phyloP scores from a whole-genome alignment of 495 filamentous ascomycete species.

The Xylaria acuta region DNA sequence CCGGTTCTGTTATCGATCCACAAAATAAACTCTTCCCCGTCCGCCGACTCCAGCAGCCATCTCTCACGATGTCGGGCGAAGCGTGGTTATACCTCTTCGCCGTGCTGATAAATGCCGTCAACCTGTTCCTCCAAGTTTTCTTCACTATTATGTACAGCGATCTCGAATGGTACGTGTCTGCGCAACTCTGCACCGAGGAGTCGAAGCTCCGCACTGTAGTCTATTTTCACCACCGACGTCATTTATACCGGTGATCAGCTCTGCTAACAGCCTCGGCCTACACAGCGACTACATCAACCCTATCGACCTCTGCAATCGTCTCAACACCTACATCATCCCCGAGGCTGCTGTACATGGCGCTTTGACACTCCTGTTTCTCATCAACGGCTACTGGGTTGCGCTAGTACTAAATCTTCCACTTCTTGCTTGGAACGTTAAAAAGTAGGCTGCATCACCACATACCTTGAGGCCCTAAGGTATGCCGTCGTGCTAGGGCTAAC shows the following conservation, averaged over 20 bases:
- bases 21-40: conserved; percentile 13
- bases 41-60: conserved; percentile 12
- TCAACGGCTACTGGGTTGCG: conserved; percentile 99
- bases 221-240: conserved; percentile 31
- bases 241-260: conserved; percentile 26
- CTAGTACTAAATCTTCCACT: conserved; percentile 91
- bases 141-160: conserved; percentile 99
- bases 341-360: conserved; percentile 97
- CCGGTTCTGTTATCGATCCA: conserved; percentile 13
- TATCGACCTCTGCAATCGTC: conserved; percentile 99
- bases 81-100: conserved; percentile 98
- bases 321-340: conserved; percentile 99
- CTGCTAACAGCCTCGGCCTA: conserved; percentile 32
- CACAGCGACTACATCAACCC: conserved; percentile 99
- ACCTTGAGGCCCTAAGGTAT: background rate
- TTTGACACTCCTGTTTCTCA: conserved; percentile 90
- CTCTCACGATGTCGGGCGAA: conserved; percentile 91
- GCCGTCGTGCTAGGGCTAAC: conserved; percentile 34
- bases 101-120: conserved; percentile 99
- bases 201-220: conserved; percentile 23
- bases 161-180: conserved; percentile 86
- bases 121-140: conserved; percentile 99
- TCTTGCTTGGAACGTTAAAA: conserved; percentile 93
- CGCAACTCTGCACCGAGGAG: background rate
- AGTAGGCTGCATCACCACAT: conserved; percentile 62